Conservation (phyloP, 352 stramenopile species). For the Phytophthora brassicae region DNA sequence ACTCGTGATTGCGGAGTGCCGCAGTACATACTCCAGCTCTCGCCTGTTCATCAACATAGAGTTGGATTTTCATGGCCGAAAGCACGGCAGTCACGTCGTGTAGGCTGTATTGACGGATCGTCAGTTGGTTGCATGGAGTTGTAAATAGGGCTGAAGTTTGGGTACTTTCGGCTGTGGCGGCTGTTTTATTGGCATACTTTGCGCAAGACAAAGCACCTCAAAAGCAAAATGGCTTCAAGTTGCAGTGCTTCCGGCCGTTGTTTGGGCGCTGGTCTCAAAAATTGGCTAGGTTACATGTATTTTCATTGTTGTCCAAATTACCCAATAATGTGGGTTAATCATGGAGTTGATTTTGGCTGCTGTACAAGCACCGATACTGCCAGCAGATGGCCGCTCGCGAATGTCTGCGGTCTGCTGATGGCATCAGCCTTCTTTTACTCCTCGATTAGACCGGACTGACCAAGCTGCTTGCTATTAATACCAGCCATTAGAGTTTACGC, state of each 20-base stretch:
- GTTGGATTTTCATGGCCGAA: constrained; percentile 28
- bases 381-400: constrained; percentile 14
- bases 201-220: constrained; percentile 1
- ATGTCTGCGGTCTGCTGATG: constrained; percentile 8
- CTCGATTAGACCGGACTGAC: background rate
- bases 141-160: constrained; percentile 11
- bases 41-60: constrained; percentile 23
- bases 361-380: too few species aligned
- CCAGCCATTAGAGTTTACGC: constrained; percentile 24
- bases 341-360: too few species aligned
- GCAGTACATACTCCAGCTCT: constrained; percentile 12
- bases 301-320: too few species aligned
- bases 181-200: background rate
- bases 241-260: background rate
- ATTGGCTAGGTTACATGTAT: too few species aligned
- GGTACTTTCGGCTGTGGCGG: background rate
- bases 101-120: constrained; percentile 22
- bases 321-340: too few species aligned
- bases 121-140: constrained; percentile 10
- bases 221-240: constrained; percentile 14
- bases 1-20: constrained; percentile 25
- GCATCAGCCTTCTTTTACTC: background rate
- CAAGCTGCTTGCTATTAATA: constrained; percentile 13
- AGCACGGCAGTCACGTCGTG: constrained; percentile 3
- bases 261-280: background rate